Evolutionary conservation across 192 early-diverging fungal species (phyloP).

Genomic region (Coemansia sp.): DNA sequence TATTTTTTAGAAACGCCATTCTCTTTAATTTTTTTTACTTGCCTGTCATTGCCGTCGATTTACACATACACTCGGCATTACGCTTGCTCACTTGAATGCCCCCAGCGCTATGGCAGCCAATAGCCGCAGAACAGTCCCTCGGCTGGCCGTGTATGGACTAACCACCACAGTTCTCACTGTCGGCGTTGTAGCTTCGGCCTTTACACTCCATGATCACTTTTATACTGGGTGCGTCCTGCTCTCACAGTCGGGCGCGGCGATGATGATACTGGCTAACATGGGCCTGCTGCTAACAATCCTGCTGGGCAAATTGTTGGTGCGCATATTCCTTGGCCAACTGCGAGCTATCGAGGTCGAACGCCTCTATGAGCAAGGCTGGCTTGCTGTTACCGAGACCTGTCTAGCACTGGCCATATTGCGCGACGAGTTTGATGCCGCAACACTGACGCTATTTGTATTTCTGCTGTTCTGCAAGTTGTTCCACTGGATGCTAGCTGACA

Average conservation of each 20-base stretch:
- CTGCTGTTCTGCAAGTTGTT: slow-evolving; percentile 92
- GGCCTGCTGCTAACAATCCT: slow-evolving; percentile 78
- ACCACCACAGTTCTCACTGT: slow-evolving; percentile 66
- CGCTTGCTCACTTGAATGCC: slow-evolving; percentile 4
- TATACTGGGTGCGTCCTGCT: slow-evolving; percentile 90
- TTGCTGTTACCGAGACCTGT: slow-evolving; percentile 95
- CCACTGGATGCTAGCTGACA: slow-evolving; percentile 93
- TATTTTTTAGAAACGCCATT: neutral
- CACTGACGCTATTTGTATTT: slow-evolving; percentile 82
- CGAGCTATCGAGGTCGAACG: slow-evolving; percentile 96
- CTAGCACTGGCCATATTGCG: slow-evolving; percentile 95
- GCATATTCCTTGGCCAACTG: slow-evolving; percentile 89
- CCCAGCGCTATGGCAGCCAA: slow-evolving; percentile 28
- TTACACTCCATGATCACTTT: slow-evolving; percentile 76
- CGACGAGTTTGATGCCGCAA: slow-evolving; percentile 90
- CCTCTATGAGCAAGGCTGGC: slow-evolving; percentile 97
- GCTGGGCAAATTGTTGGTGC: slow-evolving; percentile 73
- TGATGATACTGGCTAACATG: slow-evolving; percentile 87
- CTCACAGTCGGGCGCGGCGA: slow-evolving; percentile 80
- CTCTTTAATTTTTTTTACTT: neutral
- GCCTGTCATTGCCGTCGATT: neutral
- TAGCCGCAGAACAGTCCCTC: slow-evolving; percentile 32
- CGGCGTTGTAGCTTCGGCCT: slow-evolving; percentile 64
- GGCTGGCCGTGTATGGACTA: slow-evolving; percentile 72
- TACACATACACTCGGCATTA: neutral